Evolutionary conservation across 805 yeast species (phyloP).

Genomic region (Candida arabinofermentans): DNA sequence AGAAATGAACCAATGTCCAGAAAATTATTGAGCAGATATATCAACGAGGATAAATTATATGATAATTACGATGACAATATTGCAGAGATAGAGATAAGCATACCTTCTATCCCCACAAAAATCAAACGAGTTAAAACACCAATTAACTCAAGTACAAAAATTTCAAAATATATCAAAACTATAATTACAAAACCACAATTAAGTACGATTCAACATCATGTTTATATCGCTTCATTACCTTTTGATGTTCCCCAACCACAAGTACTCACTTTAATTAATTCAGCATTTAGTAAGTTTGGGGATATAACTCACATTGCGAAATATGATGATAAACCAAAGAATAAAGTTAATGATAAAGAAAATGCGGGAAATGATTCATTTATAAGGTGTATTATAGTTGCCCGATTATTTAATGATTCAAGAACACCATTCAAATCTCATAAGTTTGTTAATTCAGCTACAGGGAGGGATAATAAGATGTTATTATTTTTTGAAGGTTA

Average conservation of each 20-base stretch:
- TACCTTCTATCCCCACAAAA: too few species aligned
- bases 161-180: slow-evolving; percentile 19
- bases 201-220: slow-evolving; percentile 16
- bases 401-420: slow-evolving; percentile 22
- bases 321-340: slow-evolving; percentile 20
- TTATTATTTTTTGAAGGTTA: slow-evolving; percentile 28
- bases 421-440: slow-evolving; percentile 26
- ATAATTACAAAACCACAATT: slow-evolving; percentile 23
- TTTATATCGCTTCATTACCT: slow-evolving; percentile 28
- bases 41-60: too few species aligned
- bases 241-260: slow-evolving; percentile 25
- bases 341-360: slow-evolving; percentile 22
- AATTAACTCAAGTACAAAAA: background rate
- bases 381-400: slow-evolving; percentile 24
- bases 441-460: slow-evolving; percentile 25
- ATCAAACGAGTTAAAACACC: too few species aligned
- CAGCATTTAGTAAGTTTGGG: slow-evolving; percentile 23
- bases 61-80: too few species aligned
- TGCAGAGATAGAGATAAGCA: too few species aligned
- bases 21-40: too few species aligned
- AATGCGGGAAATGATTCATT: slow-evolving; percentile 27
- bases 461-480: slow-evolving; percentile 30
- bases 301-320: slow-evolving; percentile 20
- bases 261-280: slow-evolving; percentile 21
- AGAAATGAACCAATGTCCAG: too few species aligned